Base-by-base conservation (phyloP, 148 eudicot genomes). In the Oxyria digyna region DNA sequence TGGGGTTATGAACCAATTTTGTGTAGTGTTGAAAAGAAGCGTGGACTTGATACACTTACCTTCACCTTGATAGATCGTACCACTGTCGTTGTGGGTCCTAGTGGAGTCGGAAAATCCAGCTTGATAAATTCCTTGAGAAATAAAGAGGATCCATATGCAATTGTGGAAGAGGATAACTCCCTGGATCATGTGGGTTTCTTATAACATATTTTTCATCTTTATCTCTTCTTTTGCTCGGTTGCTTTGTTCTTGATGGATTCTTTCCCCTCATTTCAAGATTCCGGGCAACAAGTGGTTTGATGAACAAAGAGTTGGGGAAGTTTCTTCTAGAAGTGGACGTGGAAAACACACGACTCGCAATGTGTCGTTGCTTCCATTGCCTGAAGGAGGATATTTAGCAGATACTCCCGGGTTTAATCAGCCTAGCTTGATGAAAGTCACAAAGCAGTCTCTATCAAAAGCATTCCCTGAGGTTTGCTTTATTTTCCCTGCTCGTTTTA, bases 321-420 rank as follows among this genome's bases (percentile, higher is more conserved):
- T 93, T 62, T 93, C 98, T 63, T 77, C 86, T 49, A 89, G 91
- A 80, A 93, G 98, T 78, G 98, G 98, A 54, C 85, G 85, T 81
- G 98, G 98, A 67, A 93, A 89, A 77, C 98, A 93, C 70, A 93
- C 98, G 17, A 93, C 98, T 62, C 83, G 96, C 4, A 73, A 93
- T 43, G 96, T 93, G 21, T 87, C 96, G 41, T 69, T 93, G 79
- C 95, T 93, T 63, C 98, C 96, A 31, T 74, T 93, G 73, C 79
- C 87, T 74, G 96, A 81, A 71, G 96, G 96, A 42, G 98, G 98
- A 45, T 85, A 76, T 73, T 79, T 93, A 71, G 98, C 96, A 3
- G 98, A 93, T 78, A 89, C 98, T 64, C 98, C 98, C 17, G 98
- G 98, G 26, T 93, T 89, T 73, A 93, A 84, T 75, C 98, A 93